Percentiles rank a stretch among this genome's conserved stretches.
Evolutionary conservation across 768 basidiomycete genomes (phyloP).

Genomic region (Lactarius psammicola): DNA sequence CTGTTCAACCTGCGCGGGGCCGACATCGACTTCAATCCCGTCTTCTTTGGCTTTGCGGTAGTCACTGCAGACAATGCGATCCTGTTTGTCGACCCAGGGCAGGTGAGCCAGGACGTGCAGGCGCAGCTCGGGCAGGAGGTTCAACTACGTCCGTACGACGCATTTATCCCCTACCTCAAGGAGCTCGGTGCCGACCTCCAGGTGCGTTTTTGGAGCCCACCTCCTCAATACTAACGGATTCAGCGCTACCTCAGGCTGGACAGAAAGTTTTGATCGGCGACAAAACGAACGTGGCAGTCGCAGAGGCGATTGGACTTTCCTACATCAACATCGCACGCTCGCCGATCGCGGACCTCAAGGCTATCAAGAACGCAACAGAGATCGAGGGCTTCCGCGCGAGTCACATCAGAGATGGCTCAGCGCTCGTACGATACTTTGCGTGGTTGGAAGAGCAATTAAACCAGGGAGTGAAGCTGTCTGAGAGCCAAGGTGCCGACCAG

Average conservation of each 20-base stretch:
- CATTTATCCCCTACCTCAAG: constrained; percentile 63
- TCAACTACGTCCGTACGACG: constrained; percentile 66
- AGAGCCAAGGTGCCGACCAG: constrained; percentile 76
- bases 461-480: constrained; percentile 60
- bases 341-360: constrained; percentile 74
- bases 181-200: constrained; percentile 41
- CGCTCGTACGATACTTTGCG: constrained; percentile 84
- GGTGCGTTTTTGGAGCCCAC: not conserved
- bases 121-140: constrained; percentile 57
- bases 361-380: constrained; percentile 79
- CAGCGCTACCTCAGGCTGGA: not conserved
- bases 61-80: constrained; percentile 55
- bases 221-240: not conserved
- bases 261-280: constrained; percentile 76
- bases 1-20: constrained; percentile 88
- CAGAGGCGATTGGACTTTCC: constrained; percentile 73
- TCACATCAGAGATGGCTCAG: constrained; percentile 88
- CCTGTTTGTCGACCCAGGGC: constrained; percentile 64
- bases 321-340: constrained; percentile 63
- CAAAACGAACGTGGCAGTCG: constrained; percentile 78
- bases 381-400: constrained; percentile 85
- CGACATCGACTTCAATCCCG: constrained; percentile 90
- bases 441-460: constrained; percentile 89
- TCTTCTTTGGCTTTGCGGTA: constrained; percentile 91
- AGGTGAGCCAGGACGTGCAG: constrained; percentile 49